Evolutionary conservation across 2,329 filamentous ascomycete genomes (phyloP).

Genomic region (Zasmidium citrigriseum): DNA sequence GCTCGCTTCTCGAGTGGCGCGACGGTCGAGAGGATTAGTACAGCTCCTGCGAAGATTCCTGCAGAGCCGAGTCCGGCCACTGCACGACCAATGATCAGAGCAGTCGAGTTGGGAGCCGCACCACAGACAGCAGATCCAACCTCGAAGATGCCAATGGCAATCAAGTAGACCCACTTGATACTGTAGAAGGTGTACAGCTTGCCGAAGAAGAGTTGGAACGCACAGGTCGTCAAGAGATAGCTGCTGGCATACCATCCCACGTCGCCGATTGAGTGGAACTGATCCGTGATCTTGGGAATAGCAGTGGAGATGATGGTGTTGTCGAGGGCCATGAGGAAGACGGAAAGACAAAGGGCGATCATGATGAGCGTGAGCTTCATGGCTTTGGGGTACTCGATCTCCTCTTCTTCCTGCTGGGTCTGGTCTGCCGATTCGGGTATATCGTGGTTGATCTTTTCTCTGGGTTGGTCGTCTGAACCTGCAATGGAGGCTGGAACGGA

Average conservation of each 20-base stretch:
- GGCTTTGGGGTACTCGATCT: constrained; percentile 37
- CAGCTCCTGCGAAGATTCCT: constrained; percentile 53
- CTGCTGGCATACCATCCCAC: constrained; percentile 46
- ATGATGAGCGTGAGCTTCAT: constrained; percentile 38
- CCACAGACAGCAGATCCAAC: constrained; percentile 55
- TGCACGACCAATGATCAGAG: constrained; percentile 54
- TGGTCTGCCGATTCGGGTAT: constrained; percentile 4
- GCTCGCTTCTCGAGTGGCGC: constrained; percentile 50
- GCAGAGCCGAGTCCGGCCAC: constrained; percentile 53
- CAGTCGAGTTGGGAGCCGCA: constrained; percentile 50
- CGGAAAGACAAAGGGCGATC: constrained; percentile 38
- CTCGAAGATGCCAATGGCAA: constrained; percentile 51
- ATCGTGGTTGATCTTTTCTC: background rate
- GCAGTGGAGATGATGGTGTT: constrained; percentile 53
- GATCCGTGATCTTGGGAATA: constrained; percentile 51
- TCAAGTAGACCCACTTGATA: constrained; percentile 50
- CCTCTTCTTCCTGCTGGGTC: constrained; percentile 27
- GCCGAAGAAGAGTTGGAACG: constrained; percentile 47
- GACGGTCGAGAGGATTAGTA: constrained; percentile 48
- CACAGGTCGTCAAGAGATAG: constrained; percentile 51
- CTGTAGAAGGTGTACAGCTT: constrained; percentile 50
- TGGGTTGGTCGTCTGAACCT: background rate
- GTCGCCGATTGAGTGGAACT: constrained; percentile 47
- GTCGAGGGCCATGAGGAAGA: constrained; percentile 40
- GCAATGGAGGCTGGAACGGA: background rate